phyloP scores from a whole-genome alignment of 1,284 basidiomycete genomes.

The Malassezia sympodialis region DNA sequence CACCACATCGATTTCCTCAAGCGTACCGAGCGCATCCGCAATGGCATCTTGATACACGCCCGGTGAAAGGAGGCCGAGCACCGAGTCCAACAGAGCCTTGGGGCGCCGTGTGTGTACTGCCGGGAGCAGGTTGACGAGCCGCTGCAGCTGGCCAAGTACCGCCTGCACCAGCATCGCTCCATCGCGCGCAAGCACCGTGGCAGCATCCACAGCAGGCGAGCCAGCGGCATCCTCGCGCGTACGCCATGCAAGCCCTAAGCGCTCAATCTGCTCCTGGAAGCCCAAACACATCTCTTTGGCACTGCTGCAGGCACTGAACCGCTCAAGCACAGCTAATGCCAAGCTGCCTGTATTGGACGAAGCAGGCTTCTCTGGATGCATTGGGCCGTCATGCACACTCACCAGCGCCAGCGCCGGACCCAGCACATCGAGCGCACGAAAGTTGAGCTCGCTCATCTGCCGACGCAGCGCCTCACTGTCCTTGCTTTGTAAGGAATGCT shows the following conservation, averaged over 20 bases:
- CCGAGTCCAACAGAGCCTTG: slow-evolving; percentile 2
- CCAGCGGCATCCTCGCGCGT: background rate
- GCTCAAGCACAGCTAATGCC: slow-evolving; percentile 12
- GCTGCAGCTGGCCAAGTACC: slow-evolving; percentile 13
- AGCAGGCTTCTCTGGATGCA: background rate
- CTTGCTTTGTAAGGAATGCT: background rate
- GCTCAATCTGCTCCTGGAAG: slow-evolving; percentile 18
- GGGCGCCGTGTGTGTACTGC: slow-evolving; percentile 5
- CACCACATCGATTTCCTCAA: background rate
- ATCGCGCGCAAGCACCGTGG: background rate
- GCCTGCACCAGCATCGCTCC: slow-evolving; percentile 9
- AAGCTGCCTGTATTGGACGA: slow-evolving; percentile 10
- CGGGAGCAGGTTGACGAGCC: slow-evolving; percentile 5
- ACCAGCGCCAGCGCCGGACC: slow-evolving; percentile 13
- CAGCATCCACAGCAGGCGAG: background rate
- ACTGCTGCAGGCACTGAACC: slow-evolving; percentile 6
- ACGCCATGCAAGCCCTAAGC: slow-evolving; percentile 1
- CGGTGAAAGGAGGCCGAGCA: slow-evolving; percentile 6
- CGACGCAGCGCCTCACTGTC: slow-evolving; percentile 5
- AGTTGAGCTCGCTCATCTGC: slow-evolving; percentile 10
- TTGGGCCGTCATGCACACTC: background rate
- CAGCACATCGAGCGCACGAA: slow-evolving; percentile 11
- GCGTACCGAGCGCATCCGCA: background rate
- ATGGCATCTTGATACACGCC: slow-evolving; percentile 5
- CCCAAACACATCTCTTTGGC: slow-evolving; percentile 19